These are phyloP conservation scores for Dryas alaskensis DNA, from an alignment of 306 rosid genomes.

Conservation along the genomic window DNA sequence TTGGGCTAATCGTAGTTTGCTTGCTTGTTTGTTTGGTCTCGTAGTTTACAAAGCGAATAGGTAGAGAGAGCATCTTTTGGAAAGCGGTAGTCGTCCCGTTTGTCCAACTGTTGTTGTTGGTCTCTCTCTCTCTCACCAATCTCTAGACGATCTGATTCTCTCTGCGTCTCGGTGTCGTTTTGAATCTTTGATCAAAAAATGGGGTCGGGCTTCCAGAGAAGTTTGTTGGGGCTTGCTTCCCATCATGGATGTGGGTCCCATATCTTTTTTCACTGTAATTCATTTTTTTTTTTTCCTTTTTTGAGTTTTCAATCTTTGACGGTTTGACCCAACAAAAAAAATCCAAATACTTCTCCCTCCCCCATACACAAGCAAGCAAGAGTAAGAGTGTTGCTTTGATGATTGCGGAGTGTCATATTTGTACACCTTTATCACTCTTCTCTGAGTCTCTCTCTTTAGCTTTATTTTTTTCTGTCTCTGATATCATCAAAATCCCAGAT, in stretches of 20 bases:
- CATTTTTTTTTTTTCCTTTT: background rate
- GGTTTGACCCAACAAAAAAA: conserved; percentile 11
- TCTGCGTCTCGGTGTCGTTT: conserved; percentile 26
- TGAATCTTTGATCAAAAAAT: conserved; percentile 37
- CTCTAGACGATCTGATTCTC: conserved; percentile 50
- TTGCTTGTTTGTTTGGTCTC: conserved; percentile 17
- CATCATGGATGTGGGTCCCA: background rate
- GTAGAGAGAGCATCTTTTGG: conserved; percentile 64
- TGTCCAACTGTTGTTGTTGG: conserved; percentile 40
- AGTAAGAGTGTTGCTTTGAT: conserved; percentile 30
- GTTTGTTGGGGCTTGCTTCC: conserved; percentile 24
- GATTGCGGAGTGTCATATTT: conserved; percentile 29
- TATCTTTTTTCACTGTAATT: background rate
- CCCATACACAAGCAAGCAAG: too few species aligned
- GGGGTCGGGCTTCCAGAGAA: conserved; percentile 33
- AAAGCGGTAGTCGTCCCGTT: conserved; percentile 86
- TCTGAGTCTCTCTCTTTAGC: conserved; percentile 15
- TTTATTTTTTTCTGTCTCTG: conserved; percentile 11
- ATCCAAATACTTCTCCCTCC: conserved; percentile 1
- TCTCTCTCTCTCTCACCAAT: conserved; percentile 30
- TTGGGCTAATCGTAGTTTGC: conserved; percentile 54
- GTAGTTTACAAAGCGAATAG: conserved; percentile 49
- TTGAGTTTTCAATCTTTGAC: conserved; percentile 16
- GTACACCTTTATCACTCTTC: conserved; percentile 10
- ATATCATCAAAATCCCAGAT: conserved; percentile 30